These are phyloP conservation scores for Candolleomyces efflorescens DNA, from an alignment of 768 basidiomycete genomes.

Conservation along the genomic window DNA sequence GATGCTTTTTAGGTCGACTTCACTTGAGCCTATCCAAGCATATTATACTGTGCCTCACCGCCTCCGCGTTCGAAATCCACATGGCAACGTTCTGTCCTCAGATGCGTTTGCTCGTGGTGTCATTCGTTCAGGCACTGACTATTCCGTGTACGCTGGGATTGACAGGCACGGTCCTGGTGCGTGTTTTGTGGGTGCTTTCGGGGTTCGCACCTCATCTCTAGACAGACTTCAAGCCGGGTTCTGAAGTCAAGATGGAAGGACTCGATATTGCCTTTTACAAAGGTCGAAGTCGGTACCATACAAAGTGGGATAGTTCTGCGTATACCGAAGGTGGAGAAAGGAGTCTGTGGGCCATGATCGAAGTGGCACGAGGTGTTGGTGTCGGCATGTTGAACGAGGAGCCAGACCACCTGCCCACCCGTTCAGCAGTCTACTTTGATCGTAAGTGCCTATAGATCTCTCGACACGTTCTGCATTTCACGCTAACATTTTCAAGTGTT, in stretches of 20 bases:
- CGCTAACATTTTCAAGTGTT: conserved; percentile 45
- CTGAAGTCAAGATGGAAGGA: conserved; percentile 44
- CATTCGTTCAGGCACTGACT: conserved; percentile 72
- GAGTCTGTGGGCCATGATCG: conserved; percentile 77
- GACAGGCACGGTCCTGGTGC: conserved; percentile 12
- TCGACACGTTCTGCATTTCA: not conserved
- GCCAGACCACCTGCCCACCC: conserved; percentile 3
- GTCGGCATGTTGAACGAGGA: conserved; percentile 43
- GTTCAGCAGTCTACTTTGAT: conserved; percentile 61
- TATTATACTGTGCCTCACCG: conserved; percentile 26
- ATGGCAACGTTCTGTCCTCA: conserved; percentile 64
- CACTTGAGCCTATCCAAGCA: conserved; percentile 48
- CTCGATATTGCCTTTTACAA: conserved; percentile 79
- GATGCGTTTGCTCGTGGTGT: conserved; percentile 66
- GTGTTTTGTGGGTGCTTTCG: too few relatives aligned
- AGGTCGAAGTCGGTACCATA: conserved; percentile 73
- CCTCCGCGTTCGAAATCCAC: conserved; percentile 40
- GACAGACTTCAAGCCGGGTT: not conserved
- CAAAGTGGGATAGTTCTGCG: conserved; percentile 63
- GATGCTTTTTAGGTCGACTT: conserved; percentile 70
- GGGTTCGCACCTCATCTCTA: too few relatives aligned
- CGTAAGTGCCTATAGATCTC: conserved; percentile 36
- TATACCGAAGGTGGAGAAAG: conserved; percentile 49
- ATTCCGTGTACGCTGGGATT: conserved; percentile 52
- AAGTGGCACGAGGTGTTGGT: conserved; percentile 54